Conservation (phyloP, 805 yeast genomes). For the Teunomyces funiuensis region DNA sequence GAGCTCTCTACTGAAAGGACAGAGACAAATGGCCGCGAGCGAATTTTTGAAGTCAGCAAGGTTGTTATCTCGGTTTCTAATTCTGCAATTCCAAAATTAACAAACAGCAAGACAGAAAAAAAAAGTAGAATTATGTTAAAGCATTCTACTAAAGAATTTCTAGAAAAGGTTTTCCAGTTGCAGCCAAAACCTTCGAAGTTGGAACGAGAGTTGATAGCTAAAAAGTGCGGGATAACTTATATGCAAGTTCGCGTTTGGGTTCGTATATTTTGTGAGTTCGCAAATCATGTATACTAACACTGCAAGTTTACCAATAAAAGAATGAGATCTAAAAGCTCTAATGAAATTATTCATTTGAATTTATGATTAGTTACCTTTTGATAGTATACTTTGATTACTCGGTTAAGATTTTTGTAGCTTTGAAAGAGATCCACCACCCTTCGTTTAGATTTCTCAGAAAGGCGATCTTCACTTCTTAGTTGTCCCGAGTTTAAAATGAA, state of each 20-base stretch:
- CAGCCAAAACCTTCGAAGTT: conserved; percentile 25
- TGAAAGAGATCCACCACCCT: conserved; percentile 7
- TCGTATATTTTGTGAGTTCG: conserved; percentile 12
- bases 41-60: neutral
- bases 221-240: conserved; percentile 23
- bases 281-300: conserved; percentile 8
- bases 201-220: conserved; percentile 28
- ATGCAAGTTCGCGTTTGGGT: conserved; percentile 36
- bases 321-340: conserved; percentile 22
- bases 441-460: neutral
- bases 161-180: conserved; percentile 13
- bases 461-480: neutral
- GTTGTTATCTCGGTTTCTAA: neutral
- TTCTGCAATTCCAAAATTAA: neutral
- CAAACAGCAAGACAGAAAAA: neutral
- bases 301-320: conserved; percentile 29
- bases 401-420: conserved; percentile 1
- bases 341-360: neutral
- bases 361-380: neutral
- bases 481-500: conserved; percentile 6
- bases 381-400: conserved; percentile 5
- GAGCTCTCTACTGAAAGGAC: neutral
- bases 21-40: neutral
- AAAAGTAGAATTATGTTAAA: neutral
- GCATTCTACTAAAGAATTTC: conserved; percentile 8